Evolutionary conservation across 495 filamentous ascomycete species (phyloP), one percentile per base, ranked within the genome.

Genomic region (Neurospora sp.): DNA sequence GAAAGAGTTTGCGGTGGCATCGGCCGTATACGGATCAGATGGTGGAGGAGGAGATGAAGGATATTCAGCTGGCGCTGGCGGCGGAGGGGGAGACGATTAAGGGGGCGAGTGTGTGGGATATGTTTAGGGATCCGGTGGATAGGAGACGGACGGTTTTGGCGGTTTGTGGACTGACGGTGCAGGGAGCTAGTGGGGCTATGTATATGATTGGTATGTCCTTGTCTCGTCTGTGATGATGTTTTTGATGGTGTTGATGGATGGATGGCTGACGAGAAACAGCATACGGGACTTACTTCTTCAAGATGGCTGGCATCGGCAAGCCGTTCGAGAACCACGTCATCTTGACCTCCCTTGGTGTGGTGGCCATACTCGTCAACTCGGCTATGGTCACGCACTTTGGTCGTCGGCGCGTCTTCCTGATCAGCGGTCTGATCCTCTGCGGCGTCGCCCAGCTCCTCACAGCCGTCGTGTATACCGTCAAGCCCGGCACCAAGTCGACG

Each of bases 281-380:
- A 1, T 90, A 89, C 73, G 86, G 85, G 27, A 89, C 88, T 0
- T 90, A 90, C 77, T 90, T 89, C 82, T 89, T 90, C 79, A 83
- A 86, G 62, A 89, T 90, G 84, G 88, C 87, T 9, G 81, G 85
- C 41, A 84, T 89, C 12, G 86, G 85, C 20, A 83, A 86, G 39
- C 83, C 88, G 6, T 90, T 90, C 76, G 81, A 84, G 72, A 89
- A 88, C 75, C 79, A 85, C 3, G 86, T 85, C 74, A 88, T 88
- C 41, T 79, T 89, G 38, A 85, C 80, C 46, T 84, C 83, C 14
- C 78, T 88, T 11, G 87, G 87, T 2, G 83, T 88, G 4, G 77
- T 86, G 10, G 85, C 85, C 39, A 84, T 89, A 71, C 73, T 88
- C 10, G 77, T 87, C 72, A 89, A 88, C 75, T 82, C 79, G 42